These are phyloP conservation scores for Tetracladium maxilliforme DNA, from an alignment of 2,329 filamentous ascomycete species.

Conservation along the genomic window DNA sequence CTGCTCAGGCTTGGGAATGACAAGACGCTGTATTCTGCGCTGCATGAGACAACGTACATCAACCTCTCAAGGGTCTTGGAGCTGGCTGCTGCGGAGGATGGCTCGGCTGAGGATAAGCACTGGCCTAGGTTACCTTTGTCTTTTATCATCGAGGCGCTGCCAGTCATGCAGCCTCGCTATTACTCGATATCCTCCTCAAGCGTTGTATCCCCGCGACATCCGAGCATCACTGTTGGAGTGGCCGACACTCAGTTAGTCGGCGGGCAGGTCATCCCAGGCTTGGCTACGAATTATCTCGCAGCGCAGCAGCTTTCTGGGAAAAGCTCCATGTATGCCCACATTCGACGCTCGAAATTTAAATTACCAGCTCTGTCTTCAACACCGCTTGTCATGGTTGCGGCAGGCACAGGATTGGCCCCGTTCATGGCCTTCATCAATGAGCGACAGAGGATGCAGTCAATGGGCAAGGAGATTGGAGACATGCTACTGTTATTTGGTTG, in stretches of 20 bases:
- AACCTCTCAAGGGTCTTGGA: conserved; percentile 21
- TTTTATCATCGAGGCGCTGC: conserved; percentile 38
- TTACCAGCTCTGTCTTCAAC: conserved; percentile 22
- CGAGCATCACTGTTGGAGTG: conserved; percentile 21
- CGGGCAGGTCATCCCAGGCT: conserved; percentile 16
- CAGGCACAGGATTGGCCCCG: conserved; percentile 30
- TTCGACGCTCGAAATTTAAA: conserved; percentile 27
- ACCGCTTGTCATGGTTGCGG: conserved; percentile 35
- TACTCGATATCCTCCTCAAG: conserved; percentile 47
- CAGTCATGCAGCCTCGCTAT: conserved; percentile 40
- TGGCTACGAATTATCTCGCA: conserved; percentile 22
- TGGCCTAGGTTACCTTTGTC: conserved; percentile 31
- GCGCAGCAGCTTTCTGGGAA: conserved; percentile 7
- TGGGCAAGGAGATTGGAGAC: conserved; percentile 23
- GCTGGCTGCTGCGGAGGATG: conserved; percentile 7
- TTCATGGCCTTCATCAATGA: conserved; percentile 31
- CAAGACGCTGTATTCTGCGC: conserved; percentile 16
- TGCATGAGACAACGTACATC: conserved; percentile 15
- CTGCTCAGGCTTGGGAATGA: conserved; percentile 15
- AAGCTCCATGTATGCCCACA: conserved; percentile 20
- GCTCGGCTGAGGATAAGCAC: too few relatives aligned
- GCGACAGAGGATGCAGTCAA: conserved; percentile 22
- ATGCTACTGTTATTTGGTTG: conserved; percentile 34
- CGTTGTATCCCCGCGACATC: conserved; percentile 23
- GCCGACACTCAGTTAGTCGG: conserved; percentile 5